A percentile compares a stretch with the other conserved stretches of the same genome.
Conservation (phyloP, 2,329 filamentous ascomycete genomes). For the Cyphellophora attinorum region DNA sequence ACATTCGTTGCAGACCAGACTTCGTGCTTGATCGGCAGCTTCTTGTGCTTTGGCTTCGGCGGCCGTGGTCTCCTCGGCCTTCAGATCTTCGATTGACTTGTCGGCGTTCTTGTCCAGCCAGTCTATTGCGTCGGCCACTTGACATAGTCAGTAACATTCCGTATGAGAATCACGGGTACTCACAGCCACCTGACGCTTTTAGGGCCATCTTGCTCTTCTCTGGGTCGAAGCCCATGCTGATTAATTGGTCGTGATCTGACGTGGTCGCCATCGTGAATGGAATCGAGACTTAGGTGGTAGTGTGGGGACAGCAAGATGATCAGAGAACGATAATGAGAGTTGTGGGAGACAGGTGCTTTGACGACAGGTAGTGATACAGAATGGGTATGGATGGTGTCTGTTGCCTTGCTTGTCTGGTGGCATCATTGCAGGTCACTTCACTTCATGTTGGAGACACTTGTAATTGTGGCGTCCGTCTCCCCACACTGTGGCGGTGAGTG, state of each 20-base stretch:
- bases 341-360: no score
- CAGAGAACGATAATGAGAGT: no score
- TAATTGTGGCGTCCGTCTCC: no score
- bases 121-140: conserved; percentile 81
- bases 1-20: conserved; percentile 89
- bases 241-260: conserved; percentile 50
- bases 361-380: no score
- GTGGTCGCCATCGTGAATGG: conserved; percentile 18
- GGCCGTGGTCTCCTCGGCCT: conserved; percentile 44
- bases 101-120: conserved; percentile 93
- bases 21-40: conserved; percentile 62
- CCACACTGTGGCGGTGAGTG: no score
- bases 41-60: conserved; percentile 57
- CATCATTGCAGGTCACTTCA: no score
- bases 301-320: no score
- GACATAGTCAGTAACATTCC: neutral
- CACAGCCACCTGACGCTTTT: conserved; percentile 71
- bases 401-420: no score
- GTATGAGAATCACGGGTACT: conserved; percentile 27
- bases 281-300: no score
- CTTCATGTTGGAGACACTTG: no score
- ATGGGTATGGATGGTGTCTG: no score
- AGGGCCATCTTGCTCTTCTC: conserved; percentile 74
- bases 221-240: conserved; percentile 70
- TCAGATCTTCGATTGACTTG: conserved; percentile 73